A percentile compares a stretch with the other conserved stretches of the same genome.
phyloP scores from a whole-genome alignment of 139 green algal species.

The Mychonastes homosphaera region DNA sequence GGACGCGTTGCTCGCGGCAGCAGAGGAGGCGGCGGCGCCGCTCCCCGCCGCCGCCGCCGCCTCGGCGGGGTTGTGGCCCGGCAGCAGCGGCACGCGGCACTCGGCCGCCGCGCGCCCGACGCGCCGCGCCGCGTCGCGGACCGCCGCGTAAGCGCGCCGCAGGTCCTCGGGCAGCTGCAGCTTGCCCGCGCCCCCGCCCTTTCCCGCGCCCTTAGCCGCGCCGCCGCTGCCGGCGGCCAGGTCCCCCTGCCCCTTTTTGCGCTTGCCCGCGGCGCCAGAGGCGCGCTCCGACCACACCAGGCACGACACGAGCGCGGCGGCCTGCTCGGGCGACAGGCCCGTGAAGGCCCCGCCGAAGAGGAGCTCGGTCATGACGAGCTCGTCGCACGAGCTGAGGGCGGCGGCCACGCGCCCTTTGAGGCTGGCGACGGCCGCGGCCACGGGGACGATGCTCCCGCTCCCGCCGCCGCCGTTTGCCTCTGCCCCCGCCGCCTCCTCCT shows the following conservation, averaged over 20 bases:
- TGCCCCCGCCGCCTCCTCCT: neutral
- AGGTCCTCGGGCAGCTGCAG: constrained; percentile 46
- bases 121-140: constrained; percentile 46
- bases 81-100: constrained; percentile 33
- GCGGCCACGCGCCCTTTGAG: constrained; percentile 49
- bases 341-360: constrained; percentile 62
- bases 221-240: neutral
- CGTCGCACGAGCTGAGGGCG: constrained; percentile 50
- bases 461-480: neutral
- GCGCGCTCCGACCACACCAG: constrained; percentile 70
- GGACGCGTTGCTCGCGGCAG: too few relatives aligned
- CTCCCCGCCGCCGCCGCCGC: too few relatives aligned
- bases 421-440: constrained; percentile 41
- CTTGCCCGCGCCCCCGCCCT: neutral
- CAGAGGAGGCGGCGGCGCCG: too few relatives aligned
- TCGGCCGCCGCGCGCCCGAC: constrained; percentile 41
- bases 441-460: neutral
- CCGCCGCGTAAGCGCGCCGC: constrained; percentile 21
- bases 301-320: constrained; percentile 52
- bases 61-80: too few relatives aligned
- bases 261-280: too few relatives aligned
- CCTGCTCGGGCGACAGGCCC: constrained; percentile 37
- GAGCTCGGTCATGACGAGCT: constrained; percentile 71
- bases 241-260: neutral
- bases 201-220: neutral